Evolutionary conservation across 1,139 yeast species (phyloP).

Genomic region (Lodderomyces margitis): DNA sequence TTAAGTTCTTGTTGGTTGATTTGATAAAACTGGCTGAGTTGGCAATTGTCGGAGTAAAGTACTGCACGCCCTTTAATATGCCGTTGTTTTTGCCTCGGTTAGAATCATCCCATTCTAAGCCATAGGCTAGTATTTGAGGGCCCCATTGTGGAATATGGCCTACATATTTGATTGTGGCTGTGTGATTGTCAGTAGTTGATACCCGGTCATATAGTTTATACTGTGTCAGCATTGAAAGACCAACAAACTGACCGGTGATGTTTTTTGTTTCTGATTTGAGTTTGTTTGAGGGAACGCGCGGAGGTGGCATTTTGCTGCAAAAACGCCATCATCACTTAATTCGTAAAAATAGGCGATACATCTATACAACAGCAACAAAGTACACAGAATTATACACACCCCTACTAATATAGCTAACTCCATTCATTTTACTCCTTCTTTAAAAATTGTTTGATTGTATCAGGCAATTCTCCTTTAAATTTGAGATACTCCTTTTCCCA

Average conservation of each 20-base stretch:
- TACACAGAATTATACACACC: too few species aligned
- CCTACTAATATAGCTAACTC: neutral
- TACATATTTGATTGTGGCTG: conserved; percentile 62
- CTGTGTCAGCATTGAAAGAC: neutral
- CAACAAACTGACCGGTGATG: too few species aligned
- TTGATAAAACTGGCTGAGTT: conserved; percentile 71
- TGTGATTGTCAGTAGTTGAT: conserved; percentile 36
- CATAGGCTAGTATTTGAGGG: conserved; percentile 46
- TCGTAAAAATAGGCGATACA: too few species aligned
- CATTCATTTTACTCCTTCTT: neutral
- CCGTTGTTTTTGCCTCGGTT: conserved; percentile 81
- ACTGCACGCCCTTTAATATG: conserved; percentile 54
- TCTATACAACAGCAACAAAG: too few species aligned
- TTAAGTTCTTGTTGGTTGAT: conserved; percentile 29
- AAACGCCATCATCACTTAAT: too few species aligned
- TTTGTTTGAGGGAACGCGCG: too few species aligned
- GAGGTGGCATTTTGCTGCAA: too few species aligned
- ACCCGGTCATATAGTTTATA: conserved; percentile 42
- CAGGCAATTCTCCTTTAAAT: conserved; percentile 5
- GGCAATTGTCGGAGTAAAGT: conserved; percentile 44
- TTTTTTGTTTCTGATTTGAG: neutral
- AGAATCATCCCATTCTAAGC: conserved; percentile 85
- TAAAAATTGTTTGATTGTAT: conserved; percentile 2
- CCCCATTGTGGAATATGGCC: conserved; percentile 68
- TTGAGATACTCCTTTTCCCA: conserved; percentile 9